Evolutionary conservation across 2,329 filamentous ascomycete species (phyloP), one percentile per base, ranked within the genome.

Genomic region (Aspergillus amoenus): DNA sequence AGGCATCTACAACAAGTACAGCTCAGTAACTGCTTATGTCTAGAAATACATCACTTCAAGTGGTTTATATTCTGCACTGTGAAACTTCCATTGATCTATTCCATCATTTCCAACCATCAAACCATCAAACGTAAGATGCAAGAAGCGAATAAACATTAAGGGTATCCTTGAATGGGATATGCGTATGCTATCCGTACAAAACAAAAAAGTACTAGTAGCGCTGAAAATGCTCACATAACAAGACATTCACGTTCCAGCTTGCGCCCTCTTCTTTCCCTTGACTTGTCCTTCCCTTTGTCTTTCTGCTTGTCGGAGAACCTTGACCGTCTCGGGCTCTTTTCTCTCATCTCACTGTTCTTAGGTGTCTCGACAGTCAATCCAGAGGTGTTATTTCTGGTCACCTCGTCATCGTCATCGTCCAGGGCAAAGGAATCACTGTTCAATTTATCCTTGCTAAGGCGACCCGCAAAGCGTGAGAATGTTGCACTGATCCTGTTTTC

Each of bases 181-280:
- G 37, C 27, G 5, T n/a, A 44, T 34, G 27, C 42, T 24, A 32
- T 39, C 17, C 40, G 7, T n/a, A 46, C 11, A 21, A 37, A 39
- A 15, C 4, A 32, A 11, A 30, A 30, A 30, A n/a, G 45, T 30
- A 43, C 24, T 37, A 30, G 27, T 30, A 30, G 27, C 34, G 48
- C 27, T 39, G 7, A 5, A 51, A 44, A 44, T 42, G n/a, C 22
- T 64, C 65, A 78, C 75, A 78, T 79, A 41, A 78, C 65, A 55
- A 65, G 54, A 64, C 77, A 79, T 60, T 79, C 77, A 48, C 77
- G 69, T 42, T 79, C 77, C 8, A 73, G 69, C 40, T 69, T 71
- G 43, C 61, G 66, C 48, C 62, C 69, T 49, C 66, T 68, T 64
- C 70, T 76, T 55, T 77, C 73, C 47, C 68, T 66, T 22, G 68